Evolutionary conservation across 148 eudicot species (phyloP).

Genomic region (Nepenthes gracilis): DNA sequence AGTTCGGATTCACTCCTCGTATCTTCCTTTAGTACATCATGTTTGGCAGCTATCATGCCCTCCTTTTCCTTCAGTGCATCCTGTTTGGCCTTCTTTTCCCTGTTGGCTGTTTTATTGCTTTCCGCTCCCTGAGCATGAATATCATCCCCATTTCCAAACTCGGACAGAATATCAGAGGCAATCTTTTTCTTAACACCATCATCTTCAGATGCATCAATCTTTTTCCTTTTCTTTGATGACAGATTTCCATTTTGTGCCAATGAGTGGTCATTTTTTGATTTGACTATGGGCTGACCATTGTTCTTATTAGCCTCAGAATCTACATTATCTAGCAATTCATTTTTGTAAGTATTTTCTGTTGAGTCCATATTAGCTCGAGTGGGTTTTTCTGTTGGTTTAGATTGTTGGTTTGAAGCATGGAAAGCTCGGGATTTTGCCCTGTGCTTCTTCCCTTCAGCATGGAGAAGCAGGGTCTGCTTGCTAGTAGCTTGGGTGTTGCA

Average conservation of each 20-base stretch:
- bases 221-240: conserved; percentile 46
- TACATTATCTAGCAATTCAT: conserved; percentile 13
- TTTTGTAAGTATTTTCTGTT: conserved; percentile 18
- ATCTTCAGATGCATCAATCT: conserved; percentile 25
- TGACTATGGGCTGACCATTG: conserved; percentile 8
- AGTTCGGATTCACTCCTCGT: background rate
- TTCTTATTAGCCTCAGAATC: conserved; percentile 15
- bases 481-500: conserved; percentile 84
- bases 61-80: conserved; percentile 16
- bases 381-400: conserved; percentile 33
- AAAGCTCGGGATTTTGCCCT: conserved; percentile 75
- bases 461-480: conserved; percentile 72
- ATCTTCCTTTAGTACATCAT: background rate
- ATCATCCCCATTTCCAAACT: conserved; percentile 32
- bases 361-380: conserved; percentile 15
- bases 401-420: conserved; percentile 60
- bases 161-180: conserved; percentile 11
- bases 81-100: conserved; percentile 39
- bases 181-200: conserved; percentile 9
- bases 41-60: conserved; percentile 7
- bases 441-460: conserved; percentile 91
- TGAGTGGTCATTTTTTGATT: conserved; percentile 16
- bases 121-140: conserved; percentile 19
- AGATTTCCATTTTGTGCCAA: conserved; percentile 19
- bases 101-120: conserved; percentile 9